phyloP scores from a whole-genome alignment of 345 rosid genomes.

The Eucalyptus viminalis region DNA sequence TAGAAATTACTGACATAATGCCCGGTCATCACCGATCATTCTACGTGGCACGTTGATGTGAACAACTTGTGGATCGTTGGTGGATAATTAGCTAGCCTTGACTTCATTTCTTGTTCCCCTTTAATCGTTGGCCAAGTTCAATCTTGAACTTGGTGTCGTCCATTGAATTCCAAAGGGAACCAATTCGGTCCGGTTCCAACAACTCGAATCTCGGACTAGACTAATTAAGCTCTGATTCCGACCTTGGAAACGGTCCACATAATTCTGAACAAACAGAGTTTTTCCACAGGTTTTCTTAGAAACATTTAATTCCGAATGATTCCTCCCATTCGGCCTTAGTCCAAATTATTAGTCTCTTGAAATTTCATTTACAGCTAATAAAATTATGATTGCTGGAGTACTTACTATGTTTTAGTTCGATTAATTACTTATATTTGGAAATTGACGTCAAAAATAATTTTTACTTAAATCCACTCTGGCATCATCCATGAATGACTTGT shows the following conservation, averaged over 20 bases:
- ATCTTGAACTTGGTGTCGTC: neutral
- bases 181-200: neutral
- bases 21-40: neutral
- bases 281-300: neutral
- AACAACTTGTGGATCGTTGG: neutral
- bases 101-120: neutral
- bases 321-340: neutral
- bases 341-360: neutral
- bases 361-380: neutral
- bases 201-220: neutral
- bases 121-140: neutral
- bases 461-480: neutral
- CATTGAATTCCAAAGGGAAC: neutral
- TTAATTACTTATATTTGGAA: neutral
- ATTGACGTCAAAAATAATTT: neutral
- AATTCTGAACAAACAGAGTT: neutral
- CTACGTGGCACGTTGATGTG: fast-evolving
- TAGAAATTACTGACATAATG: fast-evolving
- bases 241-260: neutral
- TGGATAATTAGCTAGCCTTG: neutral
- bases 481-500: neutral
- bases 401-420: neutral
- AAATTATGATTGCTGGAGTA: neutral
- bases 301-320: neutral
- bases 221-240: neutral